Evolutionary conservation across 2,329 filamentous ascomycete genomes (phyloP), one percentile per base, ranked within the genome.

Genomic region (Rutstroemia sp.): DNA sequence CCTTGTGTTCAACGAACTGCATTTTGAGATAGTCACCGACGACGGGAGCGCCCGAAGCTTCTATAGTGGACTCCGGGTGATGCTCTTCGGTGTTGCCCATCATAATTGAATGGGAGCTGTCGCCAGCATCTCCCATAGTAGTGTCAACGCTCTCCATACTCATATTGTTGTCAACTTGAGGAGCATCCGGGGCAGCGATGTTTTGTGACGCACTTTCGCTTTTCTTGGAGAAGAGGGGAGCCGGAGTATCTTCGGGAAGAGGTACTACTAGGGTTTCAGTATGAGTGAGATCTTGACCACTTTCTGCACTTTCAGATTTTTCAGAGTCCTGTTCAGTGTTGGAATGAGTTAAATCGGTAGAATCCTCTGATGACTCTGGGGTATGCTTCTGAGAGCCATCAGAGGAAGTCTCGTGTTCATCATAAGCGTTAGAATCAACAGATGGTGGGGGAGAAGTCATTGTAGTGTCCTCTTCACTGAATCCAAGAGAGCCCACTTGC

Each of bases 11-110:
- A 23, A 97, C 92, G 74, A 99, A 97, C 73, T 92, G 91, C 72
- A 94, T 92, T 75, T 99, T 99, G 59, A 99, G 77, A 66, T 87
- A 88, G 71, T 99, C 94, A 52, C 94, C 94, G 10, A 99, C 94
- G 21, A 99, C 91, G 2, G 91, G 88, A 57, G 60, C 60, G 8
- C 27, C 54, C 47, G 61, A 51, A 21, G 53, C 44, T 7, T 63
- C 61, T 30, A 63, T 60, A 5, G 52, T 42, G 5, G 53, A 45
- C 2, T 58, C 46, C 39, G 63, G 58, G 21, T 58, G 59, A 14
- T 60, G 59, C 9, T 68, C 65, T 21, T 66, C 66, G 1, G 58
- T 62, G 47, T 66, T 66, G 2, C 57, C 61, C 63, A 69, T 67
- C 18, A 65, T 47, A 42, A 69, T 53, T 4, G 62, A 66, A 49